phyloP scores from a whole-genome alignment of 805 yeast species.

The Candida morakotiae region DNA sequence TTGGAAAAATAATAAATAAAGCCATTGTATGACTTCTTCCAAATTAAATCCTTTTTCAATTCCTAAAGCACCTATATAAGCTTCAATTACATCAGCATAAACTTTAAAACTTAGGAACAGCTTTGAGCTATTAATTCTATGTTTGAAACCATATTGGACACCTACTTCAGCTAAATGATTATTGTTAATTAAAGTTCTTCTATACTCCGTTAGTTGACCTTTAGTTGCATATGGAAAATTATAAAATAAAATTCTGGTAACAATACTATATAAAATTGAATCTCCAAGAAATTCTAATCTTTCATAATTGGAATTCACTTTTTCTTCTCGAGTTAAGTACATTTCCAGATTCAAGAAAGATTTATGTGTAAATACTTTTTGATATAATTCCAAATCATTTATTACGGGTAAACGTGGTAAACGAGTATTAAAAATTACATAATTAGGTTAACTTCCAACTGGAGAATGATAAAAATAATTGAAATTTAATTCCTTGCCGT shows the following conservation, averaged over 20 bases:
- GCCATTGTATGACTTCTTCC: constrained; percentile 53
- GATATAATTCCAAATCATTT: constrained; percentile 50
- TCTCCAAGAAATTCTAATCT: constrained; percentile 90
- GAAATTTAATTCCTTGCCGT: constrained; percentile 6
- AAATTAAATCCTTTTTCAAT: constrained; percentile 53
- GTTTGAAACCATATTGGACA: constrained; percentile 60
- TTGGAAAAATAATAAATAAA: constrained; percentile 46
- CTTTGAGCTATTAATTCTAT: constrained; percentile 48
- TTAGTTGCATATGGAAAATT: constrained; percentile 70
- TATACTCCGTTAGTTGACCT: constrained; percentile 70
- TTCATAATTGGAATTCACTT: constrained; percentile 70
- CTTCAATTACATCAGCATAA: constrained; percentile 89
- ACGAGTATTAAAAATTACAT: constrained; percentile 5
- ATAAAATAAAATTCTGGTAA: constrained; percentile 63
- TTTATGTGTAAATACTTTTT: constrained; percentile 77
- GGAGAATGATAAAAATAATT: constrained; percentile 3
- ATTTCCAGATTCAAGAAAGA: constrained; percentile 61
- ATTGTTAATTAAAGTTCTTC: constrained; percentile 72
- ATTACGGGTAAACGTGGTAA: constrained; percentile 69
- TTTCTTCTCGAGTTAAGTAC: constrained; percentile 53
- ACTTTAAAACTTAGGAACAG: constrained; percentile 54
- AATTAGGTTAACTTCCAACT: constrained; percentile 12
- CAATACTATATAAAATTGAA: constrained; percentile 67
- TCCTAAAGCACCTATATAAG: constrained; percentile 83
- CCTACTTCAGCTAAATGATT: constrained; percentile 69